Evolutionary conservation across 2,329 filamentous ascomycete species (phyloP).

Genomic region (Camillea tinctor): DNA sequence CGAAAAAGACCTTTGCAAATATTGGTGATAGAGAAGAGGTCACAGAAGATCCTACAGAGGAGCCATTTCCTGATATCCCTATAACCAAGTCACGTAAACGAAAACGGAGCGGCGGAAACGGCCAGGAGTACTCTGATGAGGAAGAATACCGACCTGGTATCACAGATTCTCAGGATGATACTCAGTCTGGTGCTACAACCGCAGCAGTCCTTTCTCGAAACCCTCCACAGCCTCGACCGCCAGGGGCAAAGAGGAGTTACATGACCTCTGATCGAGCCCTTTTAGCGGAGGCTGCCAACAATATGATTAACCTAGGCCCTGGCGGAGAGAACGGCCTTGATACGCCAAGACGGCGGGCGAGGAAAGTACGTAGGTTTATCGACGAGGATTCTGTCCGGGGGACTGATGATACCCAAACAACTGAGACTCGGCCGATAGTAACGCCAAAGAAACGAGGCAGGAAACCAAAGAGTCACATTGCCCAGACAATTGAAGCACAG

Average conservation of each 20-base stretch:
- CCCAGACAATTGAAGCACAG: background rate
- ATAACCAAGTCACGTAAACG: conserved; percentile 23
- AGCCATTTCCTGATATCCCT: conserved; percentile 22
- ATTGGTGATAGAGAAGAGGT: conserved; percentile 28
- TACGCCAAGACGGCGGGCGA: conserved; percentile 21
- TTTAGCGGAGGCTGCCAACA: conserved; percentile 4
- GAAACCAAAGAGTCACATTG: conserved; percentile 22
- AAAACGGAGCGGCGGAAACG: conserved; percentile 21
- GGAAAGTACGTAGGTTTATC: conserved; percentile 17
- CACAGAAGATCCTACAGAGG: conserved; percentile 20
- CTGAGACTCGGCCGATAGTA: conserved; percentile 9
- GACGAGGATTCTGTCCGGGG: conserved; percentile 17
- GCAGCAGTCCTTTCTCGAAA: conserved; percentile 1
- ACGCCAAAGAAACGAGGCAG: conserved; percentile 27
- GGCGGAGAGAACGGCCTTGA: conserved; percentile 16
- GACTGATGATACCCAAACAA: conserved; percentile 14
- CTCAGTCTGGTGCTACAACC: conserved; percentile 16
- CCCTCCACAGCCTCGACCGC: background rate
- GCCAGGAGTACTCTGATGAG: conserved; percentile 25
- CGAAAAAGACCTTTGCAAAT: conserved; percentile 30
- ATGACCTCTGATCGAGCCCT: background rate
- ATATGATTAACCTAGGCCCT: conserved; percentile 6
- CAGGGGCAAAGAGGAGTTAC: conserved; percentile 11
- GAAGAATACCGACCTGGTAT: conserved; percentile 27
- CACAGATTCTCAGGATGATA: conserved; percentile 25